These are phyloP conservation scores for Austroboletus niveus DNA, from an alignment of 1,284 basidiomycete genomes.

Conservation along the genomic window DNA sequence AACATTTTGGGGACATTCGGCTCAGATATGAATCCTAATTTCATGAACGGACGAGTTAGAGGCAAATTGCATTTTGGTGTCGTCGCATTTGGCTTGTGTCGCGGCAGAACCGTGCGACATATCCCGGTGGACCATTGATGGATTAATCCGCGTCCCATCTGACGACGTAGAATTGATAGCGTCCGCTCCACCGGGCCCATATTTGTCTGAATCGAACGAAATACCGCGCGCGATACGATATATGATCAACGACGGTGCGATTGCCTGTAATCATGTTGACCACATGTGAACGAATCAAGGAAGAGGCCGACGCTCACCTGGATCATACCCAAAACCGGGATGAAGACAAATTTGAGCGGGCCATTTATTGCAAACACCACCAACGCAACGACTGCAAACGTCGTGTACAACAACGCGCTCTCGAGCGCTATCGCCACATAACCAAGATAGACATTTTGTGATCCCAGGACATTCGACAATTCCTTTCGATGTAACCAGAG, in stretches of 20 bases:
- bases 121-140: neutral
- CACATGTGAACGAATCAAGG: too few relatives aligned
- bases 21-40: neutral
- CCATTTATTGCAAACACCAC: slow-evolving; percentile 21
- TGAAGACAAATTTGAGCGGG: slow-evolving; percentile 18
- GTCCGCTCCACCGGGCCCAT: neutral
- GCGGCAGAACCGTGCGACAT: neutral
- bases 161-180: neutral
- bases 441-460: slow-evolving; percentile 15
- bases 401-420: slow-evolving; percentile 22
- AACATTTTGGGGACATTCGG: neutral
- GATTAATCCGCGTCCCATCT: too few relatives aligned
- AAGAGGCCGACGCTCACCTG: slow-evolving; percentile 8
- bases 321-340: slow-evolving; percentile 19
- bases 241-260: slow-evolving; percentile 21
- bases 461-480: slow-evolving; percentile 6
- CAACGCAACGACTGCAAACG: slow-evolving; percentile 10
- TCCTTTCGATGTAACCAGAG: slow-evolving; percentile 17
- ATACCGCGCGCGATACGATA: slow-evolving; percentile 21
- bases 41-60: neutral
- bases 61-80: neutral
- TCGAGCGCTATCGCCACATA: slow-evolving; percentile 29
- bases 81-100: neutral
- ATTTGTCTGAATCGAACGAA: slow-evolving; percentile 11
- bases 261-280: slow-evolving; percentile 1